Evolutionary conservation across 495 filamentous ascomycete species (phyloP).

Genomic region (Penicillium daleae): DNA sequence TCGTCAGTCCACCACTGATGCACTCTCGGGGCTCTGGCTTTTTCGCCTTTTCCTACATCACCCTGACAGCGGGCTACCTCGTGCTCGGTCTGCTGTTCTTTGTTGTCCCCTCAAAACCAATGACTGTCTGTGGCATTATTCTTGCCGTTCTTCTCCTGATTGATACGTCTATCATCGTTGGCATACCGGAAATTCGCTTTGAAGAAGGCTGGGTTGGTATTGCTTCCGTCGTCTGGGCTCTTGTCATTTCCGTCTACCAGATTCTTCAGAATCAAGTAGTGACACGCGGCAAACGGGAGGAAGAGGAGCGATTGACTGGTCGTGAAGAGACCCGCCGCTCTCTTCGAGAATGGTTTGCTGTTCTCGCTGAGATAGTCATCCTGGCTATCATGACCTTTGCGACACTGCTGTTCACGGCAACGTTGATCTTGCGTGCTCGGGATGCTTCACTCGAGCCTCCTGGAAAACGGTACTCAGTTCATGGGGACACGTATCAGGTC

Average conservation of each 20-base stretch:
- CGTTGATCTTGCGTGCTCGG: slow-evolving; percentile 72
- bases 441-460: slow-evolving; percentile 72
- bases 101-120: slow-evolving; percentile 73
- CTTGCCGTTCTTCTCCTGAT: slow-evolving; percentile 74
- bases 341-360: slow-evolving; percentile 78
- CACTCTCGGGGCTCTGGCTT: slow-evolving; percentile 88
- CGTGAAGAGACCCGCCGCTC: slow-evolving; percentile 84
- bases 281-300: slow-evolving; percentile 85
- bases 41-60: slow-evolving; percentile 80
- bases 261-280: slow-evolving; percentile 71
- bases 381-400: slow-evolving; percentile 67
- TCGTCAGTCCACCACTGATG: slow-evolving; percentile 84
- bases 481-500: slow-evolving; percentile 78
- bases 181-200: slow-evolving; percentile 68
- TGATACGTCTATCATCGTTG: slow-evolving; percentile 76
- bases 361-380: slow-evolving; percentile 74
- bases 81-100: slow-evolving; percentile 85
- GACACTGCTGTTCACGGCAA: slow-evolving; percentile 73
- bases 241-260: slow-evolving; percentile 64
- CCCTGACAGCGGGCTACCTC: slow-evolving; percentile 72
- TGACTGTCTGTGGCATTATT: slow-evolving; percentile 68
- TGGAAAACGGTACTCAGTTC: slow-evolving; percentile 76
- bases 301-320: slow-evolving; percentile 91
- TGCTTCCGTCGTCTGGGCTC: slow-evolving; percentile 78
- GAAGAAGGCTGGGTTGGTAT: slow-evolving; percentile 94